phyloP scores from a whole-genome alignment of 345 rosid species.

The Populus ilicifolia region DNA sequence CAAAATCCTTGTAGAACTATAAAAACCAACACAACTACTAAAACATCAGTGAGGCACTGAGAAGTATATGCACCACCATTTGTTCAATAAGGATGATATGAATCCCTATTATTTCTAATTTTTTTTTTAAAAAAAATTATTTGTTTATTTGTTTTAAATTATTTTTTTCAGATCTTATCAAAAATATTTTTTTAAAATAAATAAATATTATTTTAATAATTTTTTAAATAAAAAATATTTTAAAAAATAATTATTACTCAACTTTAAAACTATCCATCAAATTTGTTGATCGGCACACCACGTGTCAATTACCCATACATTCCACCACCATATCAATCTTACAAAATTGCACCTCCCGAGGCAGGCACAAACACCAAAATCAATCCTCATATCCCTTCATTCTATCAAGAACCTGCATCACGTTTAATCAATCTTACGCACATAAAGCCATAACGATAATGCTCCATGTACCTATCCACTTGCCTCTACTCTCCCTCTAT shows the following conservation, averaged over 20 bases:
- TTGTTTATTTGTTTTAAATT: no score
- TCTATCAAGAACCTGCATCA: constrained; percentile 6
- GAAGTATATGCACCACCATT: not conserved
- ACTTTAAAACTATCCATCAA: no score
- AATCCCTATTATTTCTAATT: not conserved
- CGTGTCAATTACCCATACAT: no score
- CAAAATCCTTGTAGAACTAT: not conserved
- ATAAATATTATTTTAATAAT: no score
- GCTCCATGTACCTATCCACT: constrained; percentile 4
- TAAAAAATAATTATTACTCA: no score
- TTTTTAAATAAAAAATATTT: no score
- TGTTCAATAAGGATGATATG: not conserved
- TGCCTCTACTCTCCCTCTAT: not conserved
- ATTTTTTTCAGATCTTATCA: no score
- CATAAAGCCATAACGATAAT: constrained; percentile 15
- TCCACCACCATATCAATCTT: not conserved
- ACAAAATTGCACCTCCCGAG: constrained; percentile 9
- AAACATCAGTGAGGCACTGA: not conserved
- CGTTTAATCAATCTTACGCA: not conserved
- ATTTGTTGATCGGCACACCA: no score
- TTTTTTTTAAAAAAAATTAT: fast-evolving
- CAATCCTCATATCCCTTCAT: not conserved
- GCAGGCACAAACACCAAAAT: constrained; percentile 12
- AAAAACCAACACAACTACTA: not conserved
- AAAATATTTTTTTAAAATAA: no score